Evolutionary conservation across 2,329 filamentous ascomycete species (phyloP).

Genomic region (Aspergillus floridensis): DNA sequence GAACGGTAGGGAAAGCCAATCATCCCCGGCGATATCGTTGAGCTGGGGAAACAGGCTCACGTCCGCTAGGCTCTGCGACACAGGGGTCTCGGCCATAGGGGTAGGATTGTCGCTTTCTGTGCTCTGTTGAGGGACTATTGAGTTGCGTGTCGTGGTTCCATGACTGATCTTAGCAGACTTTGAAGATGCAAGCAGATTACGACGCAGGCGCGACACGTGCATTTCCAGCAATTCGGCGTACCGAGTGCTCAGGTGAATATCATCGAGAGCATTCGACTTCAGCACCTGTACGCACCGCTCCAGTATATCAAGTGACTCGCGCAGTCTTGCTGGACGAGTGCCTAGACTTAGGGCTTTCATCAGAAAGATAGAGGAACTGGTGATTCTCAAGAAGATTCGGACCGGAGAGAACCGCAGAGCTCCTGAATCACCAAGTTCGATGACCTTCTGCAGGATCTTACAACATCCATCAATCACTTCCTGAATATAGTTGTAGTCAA

Average conservation of each 20-base stretch:
- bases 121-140: conserved; percentile 30
- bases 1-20: conserved; percentile 45
- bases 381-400: conserved; percentile 54
- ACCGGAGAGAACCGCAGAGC: conserved; percentile 54
- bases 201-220: conserved; percentile 43
- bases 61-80: conserved; percentile 28
- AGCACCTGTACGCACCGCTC: conserved; percentile 50
- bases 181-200: conserved; percentile 37
- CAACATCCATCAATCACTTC: conserved; percentile 56
- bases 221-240: conserved; percentile 52
- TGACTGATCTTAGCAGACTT: conserved; percentile 28
- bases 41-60: conserved; percentile 30
- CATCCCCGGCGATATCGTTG: conserved; percentile 35
- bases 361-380: conserved; percentile 55
- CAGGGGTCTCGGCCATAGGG: conserved; percentile 18
- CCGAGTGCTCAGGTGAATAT: conserved; percentile 52
- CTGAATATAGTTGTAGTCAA: conserved; percentile 56
- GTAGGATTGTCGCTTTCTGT: conserved; percentile 21
- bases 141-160: conserved; percentile 26
- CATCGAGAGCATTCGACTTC: conserved; percentile 49
- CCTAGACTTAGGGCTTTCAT: conserved; percentile 53
- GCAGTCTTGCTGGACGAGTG: conserved; percentile 49
- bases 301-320: conserved; percentile 49
- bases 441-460: conserved; percentile 51
- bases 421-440: conserved; percentile 46